Percentiles rank a stretch among this genome's conserved stretches.
These are phyloP conservation scores for Trametes punicea DNA, from an alignment of 768 basidiomycete genomes.

Conservation along the genomic window DNA sequence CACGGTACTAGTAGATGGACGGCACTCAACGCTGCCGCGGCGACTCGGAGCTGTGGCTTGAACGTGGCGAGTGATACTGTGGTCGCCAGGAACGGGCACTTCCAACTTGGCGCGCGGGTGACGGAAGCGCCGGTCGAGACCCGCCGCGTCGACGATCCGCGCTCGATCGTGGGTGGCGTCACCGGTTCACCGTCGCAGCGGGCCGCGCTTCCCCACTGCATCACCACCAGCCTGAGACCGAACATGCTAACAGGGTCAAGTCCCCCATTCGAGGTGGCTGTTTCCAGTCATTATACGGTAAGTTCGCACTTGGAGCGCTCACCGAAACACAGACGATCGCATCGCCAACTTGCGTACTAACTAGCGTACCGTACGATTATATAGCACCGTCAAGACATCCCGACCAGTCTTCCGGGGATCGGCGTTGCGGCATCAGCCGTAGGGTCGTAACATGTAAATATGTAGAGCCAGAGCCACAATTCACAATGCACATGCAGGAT, in stretches of 20 bases:
- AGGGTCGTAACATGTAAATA: no score
- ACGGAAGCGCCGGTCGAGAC: conserved; percentile 5
- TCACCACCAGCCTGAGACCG: background rate
- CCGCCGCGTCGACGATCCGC: background rate
- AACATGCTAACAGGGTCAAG: no score
- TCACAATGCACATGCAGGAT: no score
- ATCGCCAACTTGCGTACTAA: background rate
- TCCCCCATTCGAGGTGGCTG: no score
- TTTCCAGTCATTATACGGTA: no score
- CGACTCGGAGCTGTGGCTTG: no score
- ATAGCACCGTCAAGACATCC: background rate
- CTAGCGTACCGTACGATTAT: conserved; percentile 11
- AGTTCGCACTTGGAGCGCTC: no score
- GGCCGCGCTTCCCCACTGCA: background rate
- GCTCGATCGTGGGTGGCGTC: conserved; percentile 7
- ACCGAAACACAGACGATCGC: background rate
- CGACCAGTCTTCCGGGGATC: background rate
- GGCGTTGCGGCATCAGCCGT: no score
- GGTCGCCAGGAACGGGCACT: conserved; percentile 6
- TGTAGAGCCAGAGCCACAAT: no score
- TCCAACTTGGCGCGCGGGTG: background rate
- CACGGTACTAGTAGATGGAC: no score
- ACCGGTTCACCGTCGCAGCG: background rate
- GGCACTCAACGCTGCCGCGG: no score
- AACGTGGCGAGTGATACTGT: background rate